phyloP scores from a whole-genome alignment of 78 protist species.

The Guillardia theta region DNA sequence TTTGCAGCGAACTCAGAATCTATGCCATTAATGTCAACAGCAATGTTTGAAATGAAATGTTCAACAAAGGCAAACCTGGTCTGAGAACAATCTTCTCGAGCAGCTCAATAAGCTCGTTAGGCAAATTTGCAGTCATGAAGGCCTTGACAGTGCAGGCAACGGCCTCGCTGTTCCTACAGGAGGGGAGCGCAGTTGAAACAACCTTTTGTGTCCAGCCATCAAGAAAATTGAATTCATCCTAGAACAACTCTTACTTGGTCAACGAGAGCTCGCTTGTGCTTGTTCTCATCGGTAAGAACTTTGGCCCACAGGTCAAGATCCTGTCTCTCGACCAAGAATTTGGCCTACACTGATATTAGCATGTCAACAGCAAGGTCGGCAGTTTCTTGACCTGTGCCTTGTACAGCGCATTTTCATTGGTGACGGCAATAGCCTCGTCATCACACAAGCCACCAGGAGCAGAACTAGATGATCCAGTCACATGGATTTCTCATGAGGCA shows the following conservation, averaged over 20 bases:
- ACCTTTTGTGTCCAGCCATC: constrained; percentile 60
- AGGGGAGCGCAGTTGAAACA: constrained; percentile 94
- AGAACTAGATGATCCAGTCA: no score
- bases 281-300: constrained; percentile 85
- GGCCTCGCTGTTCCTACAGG: constrained; percentile 85
- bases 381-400: constrained; percentile 73
- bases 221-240: background rate
- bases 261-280: constrained; percentile 57
- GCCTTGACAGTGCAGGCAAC: constrained; percentile 96
- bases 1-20: constrained; percentile 84
- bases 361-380: background rate
- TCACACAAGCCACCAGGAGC: constrained; percentile 87
- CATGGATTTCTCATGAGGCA: constrained; percentile 60
- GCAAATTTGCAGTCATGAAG: constrained; percentile 97
- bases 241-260: constrained; percentile 47
- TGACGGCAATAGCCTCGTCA: constrained; percentile 91
- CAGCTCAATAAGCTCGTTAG: constrained; percentile 97
- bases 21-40: background rate
- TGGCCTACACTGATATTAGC: constrained; percentile 64
- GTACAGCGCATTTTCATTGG: constrained; percentile 92
- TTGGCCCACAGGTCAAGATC: constrained; percentile 79
- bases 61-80: background rate
- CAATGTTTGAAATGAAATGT: background rate
- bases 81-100: constrained; percentile 98
- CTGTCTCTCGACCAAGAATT: constrained; percentile 92